These are phyloP conservation scores for Rhynchosporium secalis DNA, from an alignment of 2,329 filamentous ascomycete species.

Conservation along the genomic window DNA sequence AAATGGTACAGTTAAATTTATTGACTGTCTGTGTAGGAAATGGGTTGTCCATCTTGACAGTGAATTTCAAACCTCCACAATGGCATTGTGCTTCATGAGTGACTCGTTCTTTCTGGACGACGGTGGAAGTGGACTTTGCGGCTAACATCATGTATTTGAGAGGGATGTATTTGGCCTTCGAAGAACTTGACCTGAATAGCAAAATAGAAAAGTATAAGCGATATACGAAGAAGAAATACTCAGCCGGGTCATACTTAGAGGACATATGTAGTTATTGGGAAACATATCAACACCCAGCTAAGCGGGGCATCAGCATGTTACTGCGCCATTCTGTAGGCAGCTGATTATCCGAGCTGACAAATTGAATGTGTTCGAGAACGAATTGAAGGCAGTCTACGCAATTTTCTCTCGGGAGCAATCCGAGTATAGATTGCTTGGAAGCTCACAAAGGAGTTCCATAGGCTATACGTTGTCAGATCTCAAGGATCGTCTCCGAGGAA, in stretches of 20 bases:
- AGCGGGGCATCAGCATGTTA: neutral
- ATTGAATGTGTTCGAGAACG: neutral
- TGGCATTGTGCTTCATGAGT: conserved; percentile 58
- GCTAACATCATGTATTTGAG: conserved; percentile 4
- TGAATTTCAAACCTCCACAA: conserved; percentile 53
- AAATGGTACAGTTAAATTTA: conserved; percentile 68
- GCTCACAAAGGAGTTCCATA: too few species aligned
- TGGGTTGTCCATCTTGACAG: conserved; percentile 51
- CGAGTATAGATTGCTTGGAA: too few species aligned
- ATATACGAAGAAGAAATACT: neutral
- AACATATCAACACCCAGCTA: neutral
- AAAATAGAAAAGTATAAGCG: neutral
- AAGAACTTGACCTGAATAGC: neutral
- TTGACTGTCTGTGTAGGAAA: conserved; percentile 50
- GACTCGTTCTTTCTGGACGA: conserved; percentile 8
- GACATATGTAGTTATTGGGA: neutral
- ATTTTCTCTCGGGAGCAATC: too few species aligned
- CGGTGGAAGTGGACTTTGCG: neutral
- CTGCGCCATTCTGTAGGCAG: neutral
- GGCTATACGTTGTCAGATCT: too few species aligned
- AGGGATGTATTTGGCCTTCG: neutral
- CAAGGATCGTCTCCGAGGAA: too few species aligned
- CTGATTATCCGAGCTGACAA: neutral
- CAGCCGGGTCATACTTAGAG: neutral
- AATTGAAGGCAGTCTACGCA: neutral